A percentile compares a stretch with the other conserved stretches of the same genome.
These are phyloP conservation scores for Apiotrichum porosum DNA, from an alignment of 1,284 basidiomycete genomes.

Conservation along the genomic window DNA sequence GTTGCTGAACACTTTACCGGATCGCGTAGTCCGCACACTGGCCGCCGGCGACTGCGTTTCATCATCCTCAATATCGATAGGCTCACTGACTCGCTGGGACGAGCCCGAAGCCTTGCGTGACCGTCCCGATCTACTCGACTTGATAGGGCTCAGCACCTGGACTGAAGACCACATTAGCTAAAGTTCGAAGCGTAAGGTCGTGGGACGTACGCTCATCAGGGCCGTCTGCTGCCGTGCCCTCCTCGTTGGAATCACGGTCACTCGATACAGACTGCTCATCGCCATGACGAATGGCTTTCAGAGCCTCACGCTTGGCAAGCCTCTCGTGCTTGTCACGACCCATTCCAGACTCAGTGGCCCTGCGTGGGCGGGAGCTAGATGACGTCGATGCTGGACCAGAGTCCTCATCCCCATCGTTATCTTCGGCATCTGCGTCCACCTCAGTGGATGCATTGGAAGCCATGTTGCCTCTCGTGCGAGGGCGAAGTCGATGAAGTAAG, in stretches of 20 bases:
- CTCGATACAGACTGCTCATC: too few species aligned
- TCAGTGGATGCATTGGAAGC: conserved; percentile 33
- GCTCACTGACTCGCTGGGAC: background rate
- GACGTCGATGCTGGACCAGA: too few species aligned
- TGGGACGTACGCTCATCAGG: too few species aligned
- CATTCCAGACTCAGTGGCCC: too few species aligned
- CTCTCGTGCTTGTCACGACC: too few species aligned
- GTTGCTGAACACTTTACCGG: conserved; percentile 35
- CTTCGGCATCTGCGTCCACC: conserved; percentile 50
- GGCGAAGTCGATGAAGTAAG: conserved; percentile 51
- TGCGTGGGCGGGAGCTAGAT: too few species aligned
- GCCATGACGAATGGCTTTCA: background rate
- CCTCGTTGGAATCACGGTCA: too few species aligned
- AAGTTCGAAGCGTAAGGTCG: too few species aligned
- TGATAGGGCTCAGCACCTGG: too few species aligned
- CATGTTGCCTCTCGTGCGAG: conserved; percentile 20
- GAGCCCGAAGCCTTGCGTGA: too few species aligned
- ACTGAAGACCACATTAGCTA: too few species aligned
- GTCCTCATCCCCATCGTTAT: conserved; percentile 30
- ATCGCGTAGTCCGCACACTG: conserved; percentile 26
- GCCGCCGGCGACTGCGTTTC: background rate
- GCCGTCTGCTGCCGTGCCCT: too few species aligned
- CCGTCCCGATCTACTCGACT: background rate
- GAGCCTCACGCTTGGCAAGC: background rate
- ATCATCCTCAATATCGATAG: background rate